Conservation (phyloP, 169 alveolate species). For the Eimeria falciformis region DNA sequence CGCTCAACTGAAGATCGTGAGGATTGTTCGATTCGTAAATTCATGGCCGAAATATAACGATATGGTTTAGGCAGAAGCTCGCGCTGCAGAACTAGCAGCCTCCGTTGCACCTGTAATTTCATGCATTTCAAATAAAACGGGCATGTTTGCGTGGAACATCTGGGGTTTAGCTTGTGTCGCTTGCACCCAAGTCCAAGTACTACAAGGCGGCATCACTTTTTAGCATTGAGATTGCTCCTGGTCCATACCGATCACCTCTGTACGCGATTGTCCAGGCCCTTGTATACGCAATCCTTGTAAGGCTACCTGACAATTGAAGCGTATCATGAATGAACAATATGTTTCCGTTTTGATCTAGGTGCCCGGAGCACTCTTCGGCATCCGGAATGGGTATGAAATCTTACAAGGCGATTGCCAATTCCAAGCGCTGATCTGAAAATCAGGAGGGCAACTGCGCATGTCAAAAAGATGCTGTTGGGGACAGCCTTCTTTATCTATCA, state of each 20-base stretch:
- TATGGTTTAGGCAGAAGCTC: conserved; percentile 56
- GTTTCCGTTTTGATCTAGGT: not conserved
- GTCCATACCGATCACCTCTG: conserved; percentile 36
- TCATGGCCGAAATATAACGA: not conserved
- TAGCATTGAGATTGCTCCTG: conserved; percentile 66
- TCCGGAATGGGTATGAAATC: conserved; percentile 63
- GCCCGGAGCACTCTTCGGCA: conserved; percentile 57
- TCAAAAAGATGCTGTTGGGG: conserved; percentile 38
- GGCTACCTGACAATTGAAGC: too few species aligned
- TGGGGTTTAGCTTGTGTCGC: conserved; percentile 29
- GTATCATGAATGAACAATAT: not conserved
- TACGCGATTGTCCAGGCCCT: conserved; percentile 60
- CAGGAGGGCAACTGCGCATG: conserved; percentile 62
- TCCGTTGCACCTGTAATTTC: conserved; percentile 58
- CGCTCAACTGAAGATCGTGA: conserved; percentile 66
- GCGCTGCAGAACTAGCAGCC: conserved; percentile 71
- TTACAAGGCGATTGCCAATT: too few species aligned
- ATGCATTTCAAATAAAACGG: not conserved
- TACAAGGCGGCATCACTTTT: conserved; percentile 34
- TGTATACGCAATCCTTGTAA: conserved; percentile 46
- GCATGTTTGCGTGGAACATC: not conserved
- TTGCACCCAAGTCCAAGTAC: conserved; percentile 69
- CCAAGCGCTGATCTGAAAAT: not conserved
- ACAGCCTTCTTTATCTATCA: conserved; percentile 48
- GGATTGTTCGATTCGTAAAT: not conserved